Conservation (phyloP, 108 stramenopile species). For the Mayamaea pseudoterrestris region DNA sequence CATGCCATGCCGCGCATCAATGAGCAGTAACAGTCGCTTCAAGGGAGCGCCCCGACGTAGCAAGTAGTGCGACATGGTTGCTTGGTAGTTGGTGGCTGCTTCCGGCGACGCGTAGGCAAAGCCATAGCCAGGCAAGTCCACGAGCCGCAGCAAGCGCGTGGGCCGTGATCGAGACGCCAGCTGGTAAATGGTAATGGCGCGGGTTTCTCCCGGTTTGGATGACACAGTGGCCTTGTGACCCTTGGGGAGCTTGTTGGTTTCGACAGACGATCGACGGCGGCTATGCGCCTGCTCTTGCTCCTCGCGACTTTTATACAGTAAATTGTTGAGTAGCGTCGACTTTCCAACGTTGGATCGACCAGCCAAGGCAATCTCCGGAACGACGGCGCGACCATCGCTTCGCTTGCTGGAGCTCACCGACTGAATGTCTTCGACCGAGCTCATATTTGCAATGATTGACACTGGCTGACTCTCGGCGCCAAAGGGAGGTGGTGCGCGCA, state of each 20-base stretch:
- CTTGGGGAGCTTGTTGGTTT: slow-evolving; percentile 44
- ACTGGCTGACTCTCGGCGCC: slow-evolving; percentile 1
- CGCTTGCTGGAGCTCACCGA: too few relatives aligned
- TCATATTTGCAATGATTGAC: slow-evolving; percentile 1
- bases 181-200: slow-evolving; percentile 63
- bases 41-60: slow-evolving; percentile 27
- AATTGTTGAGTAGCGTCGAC: slow-evolving; percentile 56
- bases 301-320: slow-evolving; percentile 28
- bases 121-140: slow-evolving; percentile 78
- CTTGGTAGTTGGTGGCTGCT: slow-evolving; percentile 33
- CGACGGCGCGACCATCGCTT: background rate
- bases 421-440: background rate
- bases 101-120: slow-evolving; percentile 63
- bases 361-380: slow-evolving; percentile 32
- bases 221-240: slow-evolving; percentile 62
- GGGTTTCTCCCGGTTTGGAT: slow-evolving; percentile 60
- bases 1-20: slow-evolving; percentile 78
- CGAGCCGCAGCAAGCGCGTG: slow-evolving; percentile 22
- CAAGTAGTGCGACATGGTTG: slow-evolving; percentile 51
- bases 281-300: slow-evolving; percentile 1
- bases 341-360: slow-evolving; percentile 81
- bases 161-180: slow-evolving; percentile 14
- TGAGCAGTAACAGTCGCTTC: slow-evolving; percentile 59
- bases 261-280: background rate
- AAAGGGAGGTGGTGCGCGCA: slow-evolving; percentile 7